Percentiles rank a stretch among this genome's conserved stretches.
These are phyloP conservation scores for Xanthoceras sorbifolium DNA, from an alignment of 345 rosid species.

Conservation along the genomic window DNA sequence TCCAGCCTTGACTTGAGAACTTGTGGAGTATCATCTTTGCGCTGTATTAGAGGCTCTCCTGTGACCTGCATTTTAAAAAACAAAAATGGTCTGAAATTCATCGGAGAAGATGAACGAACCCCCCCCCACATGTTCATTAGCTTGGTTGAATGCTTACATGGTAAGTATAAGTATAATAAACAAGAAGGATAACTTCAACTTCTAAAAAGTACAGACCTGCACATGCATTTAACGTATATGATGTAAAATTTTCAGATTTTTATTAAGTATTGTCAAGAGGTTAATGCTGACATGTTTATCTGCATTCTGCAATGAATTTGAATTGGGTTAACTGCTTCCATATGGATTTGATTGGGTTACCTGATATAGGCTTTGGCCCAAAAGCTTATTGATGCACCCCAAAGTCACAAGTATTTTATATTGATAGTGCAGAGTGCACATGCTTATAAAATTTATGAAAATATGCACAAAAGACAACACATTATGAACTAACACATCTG, in stretches of 20 bases:
- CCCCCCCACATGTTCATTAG: not conserved
- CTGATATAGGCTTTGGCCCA: not conserved
- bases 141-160: not conserved
- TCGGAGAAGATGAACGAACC: not conserved
- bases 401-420: not conserved
- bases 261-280: not conserved
- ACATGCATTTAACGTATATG: not conserved
- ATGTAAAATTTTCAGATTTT: not conserved
- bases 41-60: constrained; percentile 83
- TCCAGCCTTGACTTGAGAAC: constrained; percentile 83
- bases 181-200: not conserved
- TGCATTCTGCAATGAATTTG: not conserved
- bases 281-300: not conserved
- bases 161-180: not conserved
- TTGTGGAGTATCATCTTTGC: constrained; percentile 83
- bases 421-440: not conserved
- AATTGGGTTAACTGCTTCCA: constrained; percentile 4
- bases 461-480: not conserved
- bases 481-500: not conserved
- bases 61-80: constrained; percentile 48
- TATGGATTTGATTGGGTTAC: not conserved
- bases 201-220: not conserved
- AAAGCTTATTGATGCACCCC: not conserved
- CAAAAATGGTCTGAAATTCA: constrained; percentile 1
- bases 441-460: not conserved